Conservation (phyloP, 768 basidiomycete genomes). For the Panus rudis region DNA sequence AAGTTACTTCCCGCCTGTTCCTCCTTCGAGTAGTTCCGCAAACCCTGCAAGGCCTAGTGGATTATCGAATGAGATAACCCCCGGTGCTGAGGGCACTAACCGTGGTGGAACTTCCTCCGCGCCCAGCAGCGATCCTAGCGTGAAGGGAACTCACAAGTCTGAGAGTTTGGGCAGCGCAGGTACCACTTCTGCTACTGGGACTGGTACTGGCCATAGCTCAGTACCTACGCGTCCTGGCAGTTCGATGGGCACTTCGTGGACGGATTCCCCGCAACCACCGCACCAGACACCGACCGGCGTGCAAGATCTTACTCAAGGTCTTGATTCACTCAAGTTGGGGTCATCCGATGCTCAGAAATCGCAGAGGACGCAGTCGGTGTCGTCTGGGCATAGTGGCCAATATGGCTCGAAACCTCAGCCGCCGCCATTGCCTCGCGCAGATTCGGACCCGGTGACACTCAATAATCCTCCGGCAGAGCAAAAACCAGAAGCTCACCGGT, state of each 20-base stretch:
- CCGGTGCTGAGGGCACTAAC: constrained; percentile 8
- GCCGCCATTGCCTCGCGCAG: constrained; percentile 2
- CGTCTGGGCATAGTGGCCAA: neutral
- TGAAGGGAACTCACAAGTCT: neutral
- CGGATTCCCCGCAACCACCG: constrained; percentile 10
- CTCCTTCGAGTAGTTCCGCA: constrained; percentile 6
- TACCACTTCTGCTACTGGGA: constrained; percentile 4
- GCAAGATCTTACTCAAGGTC: constrained; percentile 1
- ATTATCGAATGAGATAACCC: constrained; percentile 23
- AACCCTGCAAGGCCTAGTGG: constrained; percentile 15
- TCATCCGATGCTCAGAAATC: neutral
- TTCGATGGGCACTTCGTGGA: constrained; percentile 21
- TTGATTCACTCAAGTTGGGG: neutral
- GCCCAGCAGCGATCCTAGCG: neutral
- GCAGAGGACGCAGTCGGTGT: neutral
- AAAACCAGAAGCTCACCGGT: neutral
- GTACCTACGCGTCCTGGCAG: constrained; percentile 9
- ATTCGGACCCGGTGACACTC: constrained; percentile 7
- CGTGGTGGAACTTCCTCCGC: constrained; percentile 5
- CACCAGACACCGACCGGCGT: constrained; percentile 1
- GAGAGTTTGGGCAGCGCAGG: constrained; percentile 1
- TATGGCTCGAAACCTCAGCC: neutral
- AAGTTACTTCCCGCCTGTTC: constrained; percentile 39
- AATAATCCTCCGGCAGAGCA: too few species aligned
- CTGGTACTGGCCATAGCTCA: constrained; percentile 7